Conservation (phyloP, 345 rosid genomes). For the Gossypium mustelinum region DNA sequence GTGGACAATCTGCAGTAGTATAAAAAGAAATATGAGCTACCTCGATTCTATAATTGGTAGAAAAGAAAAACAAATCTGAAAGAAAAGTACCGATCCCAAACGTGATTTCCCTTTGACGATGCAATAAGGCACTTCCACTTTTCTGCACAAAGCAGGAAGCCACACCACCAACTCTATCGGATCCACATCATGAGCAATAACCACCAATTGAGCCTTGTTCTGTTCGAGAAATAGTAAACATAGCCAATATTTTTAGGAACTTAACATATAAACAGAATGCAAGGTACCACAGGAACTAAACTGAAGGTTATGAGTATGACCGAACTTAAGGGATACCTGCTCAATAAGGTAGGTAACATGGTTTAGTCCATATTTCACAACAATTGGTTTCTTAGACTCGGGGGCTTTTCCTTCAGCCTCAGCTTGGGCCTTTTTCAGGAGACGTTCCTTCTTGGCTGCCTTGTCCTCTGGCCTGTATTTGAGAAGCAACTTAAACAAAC, state of each 20-base stretch:
- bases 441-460: constrained; percentile 42
- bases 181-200: constrained; percentile 82
- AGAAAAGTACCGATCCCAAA: constrained; percentile 51
- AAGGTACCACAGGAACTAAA: not conserved
- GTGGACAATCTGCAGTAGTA: constrained; percentile 41
- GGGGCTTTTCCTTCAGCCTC: constrained; percentile 57
- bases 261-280: not conserved
- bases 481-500: constrained; percentile 57
- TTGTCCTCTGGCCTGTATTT: constrained; percentile 30
- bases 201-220: constrained; percentile 74
- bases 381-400: constrained; percentile 62
- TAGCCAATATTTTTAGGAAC: not conserved
- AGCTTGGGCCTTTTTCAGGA: constrained; percentile 50
- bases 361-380: constrained; percentile 68
- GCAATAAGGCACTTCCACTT: constrained; percentile 83
- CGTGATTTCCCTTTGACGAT: constrained; percentile 80
- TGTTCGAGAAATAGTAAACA: constrained; percentile 14
- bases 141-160: constrained; percentile 82
- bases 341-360: constrained; percentile 72
- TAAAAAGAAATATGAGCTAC: not conserved
- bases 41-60: not conserved
- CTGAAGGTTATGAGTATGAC: too few species aligned
- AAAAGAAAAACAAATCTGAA: not conserved
- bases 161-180: constrained; percentile 85
- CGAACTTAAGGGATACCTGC: constrained; percentile 33